Evolutionary conservation across 164 flowering plant genomes (phyloP).

Genomic region (Berberis thunbergii): DNA sequence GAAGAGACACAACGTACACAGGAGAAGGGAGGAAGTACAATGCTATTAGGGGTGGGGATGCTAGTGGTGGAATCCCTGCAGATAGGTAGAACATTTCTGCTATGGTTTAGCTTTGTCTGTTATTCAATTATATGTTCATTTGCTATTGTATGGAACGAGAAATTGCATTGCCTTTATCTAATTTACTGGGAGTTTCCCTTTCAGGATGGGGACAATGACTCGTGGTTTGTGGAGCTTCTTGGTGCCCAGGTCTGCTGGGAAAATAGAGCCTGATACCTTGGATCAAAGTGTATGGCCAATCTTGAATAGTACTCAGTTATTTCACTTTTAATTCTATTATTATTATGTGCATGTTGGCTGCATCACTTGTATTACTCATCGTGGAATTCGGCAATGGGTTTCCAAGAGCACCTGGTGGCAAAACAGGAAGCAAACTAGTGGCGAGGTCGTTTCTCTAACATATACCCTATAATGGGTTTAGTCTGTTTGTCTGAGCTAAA

Average conservation of each 20-base stretch:
- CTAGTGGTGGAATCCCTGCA: slow-evolving; percentile 22
- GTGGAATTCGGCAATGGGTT: too few relatives aligned
- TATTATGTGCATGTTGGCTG: too few relatives aligned
- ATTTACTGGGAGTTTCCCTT: slow-evolving; percentile 4
- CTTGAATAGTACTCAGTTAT: neutral
- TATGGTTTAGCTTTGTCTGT: neutral
- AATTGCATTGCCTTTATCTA: neutral
- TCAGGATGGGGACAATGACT: slow-evolving; percentile 28
- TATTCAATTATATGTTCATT: neutral
- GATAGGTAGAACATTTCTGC: slow-evolving; percentile 8
- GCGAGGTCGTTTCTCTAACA: too few relatives aligned
- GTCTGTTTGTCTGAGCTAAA: too few relatives aligned
- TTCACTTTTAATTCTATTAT: too few relatives aligned
- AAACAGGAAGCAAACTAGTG: too few relatives aligned
- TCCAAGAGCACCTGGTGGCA: too few relatives aligned
- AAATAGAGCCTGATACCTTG: slow-evolving; percentile 18
- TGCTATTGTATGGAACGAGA: neutral
- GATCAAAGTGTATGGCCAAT: slow-evolving; percentile 33
- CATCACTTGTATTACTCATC: too few relatives aligned
- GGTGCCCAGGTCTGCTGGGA: slow-evolving; percentile 23
- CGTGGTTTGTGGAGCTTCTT: slow-evolving; percentile 66
- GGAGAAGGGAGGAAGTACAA: slow-evolving; percentile 22
- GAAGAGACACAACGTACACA: slow-evolving; percentile 24
- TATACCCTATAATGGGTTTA: too few relatives aligned
- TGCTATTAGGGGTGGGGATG: slow-evolving; percentile 16